Base-by-base conservation (phyloP, 768 basidiomycete genomes). In the Termitomyces titanicus region DNA sequence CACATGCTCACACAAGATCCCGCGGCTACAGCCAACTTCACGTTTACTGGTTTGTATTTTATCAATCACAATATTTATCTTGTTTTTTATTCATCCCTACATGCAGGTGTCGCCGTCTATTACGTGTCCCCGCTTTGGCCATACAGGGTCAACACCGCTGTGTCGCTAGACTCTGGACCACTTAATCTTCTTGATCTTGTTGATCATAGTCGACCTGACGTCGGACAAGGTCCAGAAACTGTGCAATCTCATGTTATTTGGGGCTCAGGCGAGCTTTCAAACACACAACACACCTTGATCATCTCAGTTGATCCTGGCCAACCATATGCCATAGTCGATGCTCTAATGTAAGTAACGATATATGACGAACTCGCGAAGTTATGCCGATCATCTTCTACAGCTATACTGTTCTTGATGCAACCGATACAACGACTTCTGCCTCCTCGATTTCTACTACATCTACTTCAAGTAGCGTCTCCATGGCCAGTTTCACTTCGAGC, bases 121-220 rank as follows among this genome's bases (percentile, higher is more conserved):
- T 76, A 74, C 55, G 56, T 77, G 40, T 72, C 73, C 0, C 76
- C 79, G 12, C 64, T 72, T 7, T 80, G 77, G 78, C 79, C 79
- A 15, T 79, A 77, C 62, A 51, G 54, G 11, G 77, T 78, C 42
- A 74, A 66, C 49, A 76, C 76, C 1, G 69, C 71, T 6, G 47
- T 79, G 5, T 69, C 70, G 3, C 58, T 79, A 27, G 78, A 78
- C 55, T 67, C 64, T 8, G 69, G 68, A n/a, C 61, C 68, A 13
- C 25, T 40, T 4, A 51, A 65, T 1, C 64, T 74, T 37, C 62
- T 78, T 43, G 73, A 78, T 60, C 68, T 78, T 11, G 66, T 72
- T 20, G 75, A 77, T 62, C 70, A 70, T 47, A 66, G 62, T 45
- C 60, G 56, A 17, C 63, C 71, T n/a, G 61, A 64, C 35, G 55